Conservation (phyloP, 805 yeast species). For the Kodamaea sagamina region DNA sequence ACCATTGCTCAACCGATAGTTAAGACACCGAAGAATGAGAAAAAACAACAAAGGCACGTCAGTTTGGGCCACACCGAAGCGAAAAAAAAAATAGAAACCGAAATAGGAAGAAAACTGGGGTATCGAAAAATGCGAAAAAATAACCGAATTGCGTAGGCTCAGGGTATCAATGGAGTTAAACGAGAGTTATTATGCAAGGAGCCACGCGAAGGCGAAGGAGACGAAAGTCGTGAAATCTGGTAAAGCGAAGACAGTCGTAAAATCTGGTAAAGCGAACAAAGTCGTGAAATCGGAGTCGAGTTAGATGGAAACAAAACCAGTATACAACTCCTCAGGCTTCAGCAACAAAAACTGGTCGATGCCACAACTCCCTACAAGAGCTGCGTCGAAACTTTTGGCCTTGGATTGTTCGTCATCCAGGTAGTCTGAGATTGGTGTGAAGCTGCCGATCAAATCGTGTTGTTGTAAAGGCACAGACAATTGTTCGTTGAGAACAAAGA, state of each 20-base stretch:
- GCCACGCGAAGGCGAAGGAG: slow-evolving; percentile 1
- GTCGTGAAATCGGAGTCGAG: no score
- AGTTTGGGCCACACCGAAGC: not conserved
- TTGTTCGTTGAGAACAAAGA: slow-evolving; percentile 23
- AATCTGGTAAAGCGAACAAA: no score
- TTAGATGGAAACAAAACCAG: slow-evolving; percentile 21
- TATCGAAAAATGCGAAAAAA: slow-evolving; percentile 11
- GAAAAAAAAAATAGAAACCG: not conserved
- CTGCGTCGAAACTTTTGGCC: slow-evolving; percentile 19
- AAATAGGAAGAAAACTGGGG: slow-evolving; percentile 6
- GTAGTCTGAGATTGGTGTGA: slow-evolving; percentile 23
- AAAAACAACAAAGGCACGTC: not conserved
- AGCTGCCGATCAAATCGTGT: slow-evolving; percentile 12
- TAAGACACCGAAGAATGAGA: slow-evolving; percentile 5
- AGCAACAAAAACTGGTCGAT: slow-evolving; percentile 25
- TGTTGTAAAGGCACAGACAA: slow-evolving; percentile 6
- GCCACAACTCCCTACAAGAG: slow-evolving; percentile 19
- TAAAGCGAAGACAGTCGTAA: no score
- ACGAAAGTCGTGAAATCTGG: no score
- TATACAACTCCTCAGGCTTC: slow-evolving; percentile 31
- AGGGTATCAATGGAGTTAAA: slow-evolving; percentile 5
- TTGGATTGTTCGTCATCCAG: slow-evolving; percentile 22
- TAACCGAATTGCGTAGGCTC: slow-evolving; percentile 13
- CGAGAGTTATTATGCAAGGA: slow-evolving; percentile 5
- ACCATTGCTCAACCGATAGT: slow-evolving; percentile 6